These are phyloP conservation scores for Crithidia expoeki DNA, from an alignment of 208 protist species.

Conservation along the genomic window DNA sequence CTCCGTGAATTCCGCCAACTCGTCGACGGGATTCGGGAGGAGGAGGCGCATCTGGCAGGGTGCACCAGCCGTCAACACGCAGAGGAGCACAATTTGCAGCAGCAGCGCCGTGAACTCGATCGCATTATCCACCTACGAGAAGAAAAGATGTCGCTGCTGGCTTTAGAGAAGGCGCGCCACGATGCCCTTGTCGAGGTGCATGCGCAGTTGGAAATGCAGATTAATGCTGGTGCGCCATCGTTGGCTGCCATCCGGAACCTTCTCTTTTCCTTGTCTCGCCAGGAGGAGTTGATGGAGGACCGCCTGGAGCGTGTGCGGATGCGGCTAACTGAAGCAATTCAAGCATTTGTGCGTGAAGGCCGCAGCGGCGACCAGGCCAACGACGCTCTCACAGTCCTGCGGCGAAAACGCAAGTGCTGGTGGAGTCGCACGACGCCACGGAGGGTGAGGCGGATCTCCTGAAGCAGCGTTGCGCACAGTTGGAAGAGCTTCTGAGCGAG, in stretches of 20 bases:
- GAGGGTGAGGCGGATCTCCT: constrained; percentile 27
- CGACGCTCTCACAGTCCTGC: constrained; percentile 18
- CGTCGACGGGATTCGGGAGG: constrained; percentile 9
- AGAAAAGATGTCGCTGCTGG: constrained; percentile 30
- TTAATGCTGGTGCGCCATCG: constrained; percentile 18
- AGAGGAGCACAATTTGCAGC: constrained; percentile 25
- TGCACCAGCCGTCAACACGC: constrained; percentile 16
- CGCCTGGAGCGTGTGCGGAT: constrained; percentile 38
- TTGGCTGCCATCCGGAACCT: constrained; percentile 32
- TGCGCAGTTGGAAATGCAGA: constrained; percentile 28
- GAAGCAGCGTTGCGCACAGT: constrained; percentile 21
- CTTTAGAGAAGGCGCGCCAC: constrained; percentile 33
- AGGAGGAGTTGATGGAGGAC: constrained; percentile 41
- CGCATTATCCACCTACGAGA: constrained; percentile 25
- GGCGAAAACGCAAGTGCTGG: constrained; percentile 19
- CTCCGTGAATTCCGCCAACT: constrained; percentile 17
- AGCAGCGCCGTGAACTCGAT: constrained; percentile 25
- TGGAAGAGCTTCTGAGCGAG: constrained; percentile 26
- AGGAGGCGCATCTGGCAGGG: background rate
- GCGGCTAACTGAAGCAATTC: constrained; percentile 35
- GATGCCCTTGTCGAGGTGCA: constrained; percentile 27
- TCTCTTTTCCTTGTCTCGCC: constrained; percentile 30
- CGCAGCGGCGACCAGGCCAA: constrained; percentile 38
- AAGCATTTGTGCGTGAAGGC: constrained; percentile 40
- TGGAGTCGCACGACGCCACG: constrained; percentile 13